A percentile compares a stretch with the other conserved stretches of the same genome.
These are phyloP conservation scores for Lachnellula cervina DNA, from an alignment of 2,329 filamentous ascomycete genomes.

Conservation along the genomic window DNA sequence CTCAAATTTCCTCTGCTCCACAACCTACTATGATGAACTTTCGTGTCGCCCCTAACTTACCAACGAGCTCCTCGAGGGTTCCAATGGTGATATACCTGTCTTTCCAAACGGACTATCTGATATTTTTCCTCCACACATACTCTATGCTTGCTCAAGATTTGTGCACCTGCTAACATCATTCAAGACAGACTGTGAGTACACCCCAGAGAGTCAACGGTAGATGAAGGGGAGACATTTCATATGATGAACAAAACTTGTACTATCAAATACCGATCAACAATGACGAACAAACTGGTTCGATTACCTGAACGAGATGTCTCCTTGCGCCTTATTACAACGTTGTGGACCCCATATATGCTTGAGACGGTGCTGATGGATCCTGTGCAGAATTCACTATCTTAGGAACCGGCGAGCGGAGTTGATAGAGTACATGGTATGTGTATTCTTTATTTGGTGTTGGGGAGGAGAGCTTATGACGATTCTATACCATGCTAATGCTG, in stretches of 20 bases:
- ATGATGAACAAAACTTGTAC: conserved; percentile 41
- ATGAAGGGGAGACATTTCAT: background rate
- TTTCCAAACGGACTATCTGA: conserved; percentile 54
- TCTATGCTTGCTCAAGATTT: background rate
- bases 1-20: background rate
- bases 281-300: conserved; percentile 35
- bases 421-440: conserved; percentile 3
- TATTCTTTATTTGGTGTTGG: conserved; percentile 2
- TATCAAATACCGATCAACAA: conserved; percentile 41
- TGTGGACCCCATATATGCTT: background rate
- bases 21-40: conserved; percentile 45
- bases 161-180: conserved; percentile 12
- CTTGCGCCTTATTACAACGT: background rate
- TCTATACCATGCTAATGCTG: conserved; percentile 76
- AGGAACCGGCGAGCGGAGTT: background rate
- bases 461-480: conserved; percentile 57
- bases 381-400: background rate
- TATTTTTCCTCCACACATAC: conserved; percentile 9
- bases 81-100: conserved; percentile 55
- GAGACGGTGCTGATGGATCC: background rate
- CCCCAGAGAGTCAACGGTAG: background rate
- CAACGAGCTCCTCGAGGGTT: conserved; percentile 28
- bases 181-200: conserved; percentile 1
- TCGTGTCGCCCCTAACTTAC: conserved; percentile 58
- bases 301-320: conserved; percentile 30